Conservation (phyloP, 768 basidiomycete genomes). For the Boletus subcaerulescens region DNA sequence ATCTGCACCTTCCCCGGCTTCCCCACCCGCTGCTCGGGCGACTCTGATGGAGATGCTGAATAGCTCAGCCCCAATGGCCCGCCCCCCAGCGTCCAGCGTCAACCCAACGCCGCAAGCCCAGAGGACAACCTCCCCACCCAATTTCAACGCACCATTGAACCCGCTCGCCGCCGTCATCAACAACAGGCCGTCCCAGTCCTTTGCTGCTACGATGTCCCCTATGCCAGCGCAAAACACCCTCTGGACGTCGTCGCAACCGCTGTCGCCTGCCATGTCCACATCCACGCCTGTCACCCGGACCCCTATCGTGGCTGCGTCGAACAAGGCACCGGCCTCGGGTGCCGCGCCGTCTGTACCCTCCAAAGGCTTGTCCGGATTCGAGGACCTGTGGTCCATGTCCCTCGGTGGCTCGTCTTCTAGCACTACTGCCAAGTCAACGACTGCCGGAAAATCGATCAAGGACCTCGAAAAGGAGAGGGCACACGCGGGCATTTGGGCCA, state of each 20-base stretch:
- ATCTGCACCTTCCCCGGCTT: slow-evolving; percentile 34
- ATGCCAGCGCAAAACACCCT: slow-evolving; percentile 19
- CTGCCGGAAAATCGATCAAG: slow-evolving; percentile 72
- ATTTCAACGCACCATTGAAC: slow-evolving; percentile 17
- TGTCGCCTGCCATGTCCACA: slow-evolving; percentile 18
- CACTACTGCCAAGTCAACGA: slow-evolving; percentile 35
- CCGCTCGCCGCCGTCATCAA: slow-evolving; percentile 30
- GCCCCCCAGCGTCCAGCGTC: slow-evolving; percentile 6
- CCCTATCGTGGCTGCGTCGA: slow-evolving; percentile 9
- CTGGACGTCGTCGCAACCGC: slow-evolving; percentile 27
- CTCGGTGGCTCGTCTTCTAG: slow-evolving; percentile 46
- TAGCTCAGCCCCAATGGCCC: slow-evolving; percentile 27
- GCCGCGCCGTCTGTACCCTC: slow-evolving; percentile 25
- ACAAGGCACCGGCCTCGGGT: slow-evolving; percentile 14
- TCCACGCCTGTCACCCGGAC: slow-evolving; percentile 13
- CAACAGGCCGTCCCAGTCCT: slow-evolving; percentile 20
- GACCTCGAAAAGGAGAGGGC: slow-evolving; percentile 89
- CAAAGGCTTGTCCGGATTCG: slow-evolving; percentile 62
- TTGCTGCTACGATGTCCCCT: slow-evolving; percentile 16
- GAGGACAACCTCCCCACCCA: slow-evolving; percentile 23
- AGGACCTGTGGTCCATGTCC: slow-evolving; percentile 86
- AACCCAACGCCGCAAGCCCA: slow-evolving; percentile 13
- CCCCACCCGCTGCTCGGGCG: slow-evolving; percentile 33
- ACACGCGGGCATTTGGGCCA: slow-evolving; percentile 74
- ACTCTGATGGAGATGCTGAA: slow-evolving; percentile 52